A percentile compares a stretch with the other conserved stretches of the same genome.
These are phyloP conservation scores for Colletotrichum scovillei DNA, from an alignment of 2,329 filamentous ascomycete genomes.

Conservation along the genomic window DNA sequence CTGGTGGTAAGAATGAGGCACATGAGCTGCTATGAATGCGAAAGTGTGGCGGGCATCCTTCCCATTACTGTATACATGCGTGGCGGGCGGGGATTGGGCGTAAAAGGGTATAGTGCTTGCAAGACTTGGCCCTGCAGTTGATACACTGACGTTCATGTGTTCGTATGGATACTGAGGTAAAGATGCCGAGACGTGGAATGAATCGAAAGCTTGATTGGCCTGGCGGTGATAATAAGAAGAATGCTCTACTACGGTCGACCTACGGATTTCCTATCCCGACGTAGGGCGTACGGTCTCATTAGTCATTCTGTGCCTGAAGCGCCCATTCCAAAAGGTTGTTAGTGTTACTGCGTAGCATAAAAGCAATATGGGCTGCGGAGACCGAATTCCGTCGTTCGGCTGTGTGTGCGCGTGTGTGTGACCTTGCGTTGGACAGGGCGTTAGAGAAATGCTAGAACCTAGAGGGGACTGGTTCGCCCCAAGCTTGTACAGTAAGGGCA, in stretches of 20 bases:
- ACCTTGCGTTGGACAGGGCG: neutral
- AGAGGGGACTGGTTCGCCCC: neutral
- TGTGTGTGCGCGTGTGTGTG: neutral
- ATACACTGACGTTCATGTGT: neutral
- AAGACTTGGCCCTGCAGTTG: neutral
- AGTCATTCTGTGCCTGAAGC: neutral
- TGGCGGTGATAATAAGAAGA: neutral
- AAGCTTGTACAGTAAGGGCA: neutral
- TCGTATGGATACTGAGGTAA: neutral
- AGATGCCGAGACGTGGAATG: neutral
- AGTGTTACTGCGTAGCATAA: neutral
- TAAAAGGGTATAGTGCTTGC: neutral
- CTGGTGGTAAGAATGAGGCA: neutral
- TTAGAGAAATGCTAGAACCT: neutral
- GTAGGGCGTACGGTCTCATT: neutral
- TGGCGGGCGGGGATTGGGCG: constrained; percentile 7
- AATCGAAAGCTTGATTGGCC: neutral
- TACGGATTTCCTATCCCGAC: no score
- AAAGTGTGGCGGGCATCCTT: neutral
- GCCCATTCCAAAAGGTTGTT: neutral
- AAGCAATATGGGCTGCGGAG: neutral
- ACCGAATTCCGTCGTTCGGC: neutral
- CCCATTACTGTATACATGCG: neutral
- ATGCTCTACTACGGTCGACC: neutral
- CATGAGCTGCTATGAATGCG: neutral